Conservation (phyloP, 768 basidiomycete genomes). For the Amanita inopinata region DNA sequence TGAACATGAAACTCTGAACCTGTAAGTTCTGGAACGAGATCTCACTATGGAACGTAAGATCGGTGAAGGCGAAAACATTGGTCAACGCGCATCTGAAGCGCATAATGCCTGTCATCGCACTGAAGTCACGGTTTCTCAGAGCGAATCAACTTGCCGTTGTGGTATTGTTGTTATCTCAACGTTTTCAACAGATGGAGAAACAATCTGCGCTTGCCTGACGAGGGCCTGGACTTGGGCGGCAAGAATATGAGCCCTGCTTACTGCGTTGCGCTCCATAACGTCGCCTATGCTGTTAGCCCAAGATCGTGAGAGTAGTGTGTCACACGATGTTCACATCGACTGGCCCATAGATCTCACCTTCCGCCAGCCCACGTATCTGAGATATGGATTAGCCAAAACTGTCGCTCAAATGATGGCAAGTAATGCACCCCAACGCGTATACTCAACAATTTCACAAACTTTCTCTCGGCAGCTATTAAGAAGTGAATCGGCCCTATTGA, state of each 20-base stretch:
- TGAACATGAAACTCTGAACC: slow-evolving; percentile 7
- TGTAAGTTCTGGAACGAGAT: slow-evolving; percentile 6
- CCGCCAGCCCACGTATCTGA: slow-evolving; percentile 35
- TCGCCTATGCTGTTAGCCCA: slow-evolving; percentile 23
- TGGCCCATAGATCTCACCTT: slow-evolving; percentile 16
- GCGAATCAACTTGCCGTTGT: too few species aligned
- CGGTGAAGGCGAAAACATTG: slow-evolving; percentile 33
- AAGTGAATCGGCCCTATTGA: slow-evolving; percentile 26
- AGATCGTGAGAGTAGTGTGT: background rate
- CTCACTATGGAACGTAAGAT: slow-evolving; percentile 33
- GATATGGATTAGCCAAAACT: background rate
- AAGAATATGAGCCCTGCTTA: slow-evolving; percentile 25
- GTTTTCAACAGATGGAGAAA: slow-evolving; percentile 26
- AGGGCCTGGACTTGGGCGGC: slow-evolving; percentile 25
- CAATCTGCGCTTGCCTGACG: slow-evolving; percentile 27
- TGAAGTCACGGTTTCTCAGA: background rate
- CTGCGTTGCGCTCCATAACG: slow-evolving; percentile 32
- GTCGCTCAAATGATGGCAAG: slow-evolving; percentile 3
- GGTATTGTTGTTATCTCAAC: slow-evolving; percentile 25
- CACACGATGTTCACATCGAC: background rate
- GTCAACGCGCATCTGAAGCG: slow-evolving; percentile 26
- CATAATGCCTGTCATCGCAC: too few species aligned
- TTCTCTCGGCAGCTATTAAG: slow-evolving; percentile 23
- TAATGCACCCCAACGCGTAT: slow-evolving; percentile 30
- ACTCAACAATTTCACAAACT: slow-evolving; percentile 27